Evolutionary conservation across 2,329 filamentous ascomycete species (phyloP).

Genomic region (Paramyrothecium sp.): DNA sequence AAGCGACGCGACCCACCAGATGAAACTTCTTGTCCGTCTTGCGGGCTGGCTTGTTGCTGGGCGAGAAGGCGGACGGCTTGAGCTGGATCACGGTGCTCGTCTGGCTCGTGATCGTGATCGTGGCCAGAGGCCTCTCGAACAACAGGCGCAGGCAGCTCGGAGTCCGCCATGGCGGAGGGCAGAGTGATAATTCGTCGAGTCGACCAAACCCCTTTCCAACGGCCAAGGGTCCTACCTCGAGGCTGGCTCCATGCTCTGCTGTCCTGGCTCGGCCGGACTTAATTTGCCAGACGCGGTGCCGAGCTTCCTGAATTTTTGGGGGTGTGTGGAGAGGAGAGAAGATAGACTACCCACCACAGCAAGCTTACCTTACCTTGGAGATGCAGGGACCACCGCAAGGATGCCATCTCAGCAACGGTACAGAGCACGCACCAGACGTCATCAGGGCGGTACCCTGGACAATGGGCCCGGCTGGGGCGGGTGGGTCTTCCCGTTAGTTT

Average conservation of each 20-base stretch:
- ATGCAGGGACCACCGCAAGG: background rate
- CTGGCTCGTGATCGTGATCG: too few relatives aligned
- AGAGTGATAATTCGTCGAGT: background rate
- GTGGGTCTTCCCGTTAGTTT: background rate
- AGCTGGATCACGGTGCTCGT: background rate
- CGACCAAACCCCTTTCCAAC: background rate
- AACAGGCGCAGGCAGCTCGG: background rate
- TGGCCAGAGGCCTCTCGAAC: too few relatives aligned
- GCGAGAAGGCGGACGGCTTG: conserved; percentile 4
- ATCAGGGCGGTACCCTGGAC: background rate
- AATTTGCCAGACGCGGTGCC: background rate
- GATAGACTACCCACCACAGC: background rate
- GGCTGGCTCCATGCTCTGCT: background rate
- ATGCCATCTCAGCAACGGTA: too few relatives aligned
- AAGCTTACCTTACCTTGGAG: background rate
- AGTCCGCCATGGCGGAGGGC: background rate
- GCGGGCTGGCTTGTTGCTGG: background rate
- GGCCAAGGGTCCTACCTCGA: background rate
- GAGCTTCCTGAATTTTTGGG: background rate
- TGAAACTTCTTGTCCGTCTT: background rate
- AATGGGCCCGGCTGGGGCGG: background rate
- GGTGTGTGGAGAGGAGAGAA: background rate
- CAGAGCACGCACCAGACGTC: background rate
- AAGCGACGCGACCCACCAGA: conserved; percentile 17
- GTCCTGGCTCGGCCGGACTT: background rate